These are phyloP conservation scores for Suillus subaureus DNA, from an alignment of 768 basidiomycete species.

Conservation along the genomic window DNA sequence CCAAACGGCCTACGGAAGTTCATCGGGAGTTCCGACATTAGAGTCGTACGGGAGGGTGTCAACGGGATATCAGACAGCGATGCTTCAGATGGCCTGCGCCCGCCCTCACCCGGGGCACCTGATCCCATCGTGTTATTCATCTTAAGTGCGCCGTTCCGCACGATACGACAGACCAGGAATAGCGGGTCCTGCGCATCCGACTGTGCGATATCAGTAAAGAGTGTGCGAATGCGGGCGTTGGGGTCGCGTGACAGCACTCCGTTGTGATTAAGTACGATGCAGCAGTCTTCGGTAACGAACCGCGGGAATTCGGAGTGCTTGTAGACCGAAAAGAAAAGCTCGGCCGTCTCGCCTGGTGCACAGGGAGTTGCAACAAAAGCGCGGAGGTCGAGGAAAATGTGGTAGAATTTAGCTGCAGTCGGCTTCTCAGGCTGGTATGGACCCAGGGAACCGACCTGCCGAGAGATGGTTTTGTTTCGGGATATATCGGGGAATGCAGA, in stretches of 20 bases:
- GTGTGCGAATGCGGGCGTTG: constrained; percentile 71
- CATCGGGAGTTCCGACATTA: constrained; percentile 36
- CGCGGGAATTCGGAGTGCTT: constrained; percentile 73
- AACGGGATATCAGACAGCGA: constrained; percentile 37
- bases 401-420: constrained; percentile 76
- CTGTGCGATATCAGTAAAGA: constrained; percentile 87
- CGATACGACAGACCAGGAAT: constrained; percentile 88
- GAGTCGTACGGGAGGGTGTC: constrained; percentile 30
- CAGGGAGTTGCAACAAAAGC: constrained; percentile 93
- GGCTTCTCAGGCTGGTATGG: constrained; percentile 34
- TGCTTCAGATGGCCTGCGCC: constrained; percentile 59
- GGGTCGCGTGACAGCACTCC: constrained; percentile 86
- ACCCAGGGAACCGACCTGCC: constrained; percentile 38
- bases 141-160: constrained; percentile 86
- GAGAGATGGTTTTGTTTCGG: constrained; percentile 33
- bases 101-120: constrained; percentile 41
- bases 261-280: constrained; percentile 87
- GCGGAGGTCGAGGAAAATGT: constrained; percentile 87
- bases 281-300: constrained; percentile 94
- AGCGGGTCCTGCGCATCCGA: constrained; percentile 86
- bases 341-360: constrained; percentile 87
- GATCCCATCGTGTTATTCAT: constrained; percentile 60
- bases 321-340: constrained; percentile 93
- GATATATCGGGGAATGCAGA: constrained; percentile 68
- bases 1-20: constrained; percentile 89